Conservation (phyloP, 2,329 filamentous ascomycete genomes). For the Aspergillus neotritici region DNA sequence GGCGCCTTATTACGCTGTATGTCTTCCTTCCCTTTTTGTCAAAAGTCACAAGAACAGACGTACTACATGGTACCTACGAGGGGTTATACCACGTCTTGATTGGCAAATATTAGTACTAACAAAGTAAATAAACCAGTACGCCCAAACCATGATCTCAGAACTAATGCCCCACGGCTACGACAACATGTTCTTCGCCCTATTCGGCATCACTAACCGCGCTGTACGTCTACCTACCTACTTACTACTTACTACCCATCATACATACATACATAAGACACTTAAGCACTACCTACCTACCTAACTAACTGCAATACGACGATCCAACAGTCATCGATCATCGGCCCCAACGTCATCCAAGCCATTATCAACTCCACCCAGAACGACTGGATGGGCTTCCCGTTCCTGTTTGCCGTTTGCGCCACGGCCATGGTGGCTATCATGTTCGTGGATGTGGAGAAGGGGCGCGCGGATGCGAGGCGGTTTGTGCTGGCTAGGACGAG, state of each 20-base stretch:
- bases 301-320: too few relatives aligned
- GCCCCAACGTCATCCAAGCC: slow-evolving; percentile 40
- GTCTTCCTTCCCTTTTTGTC: not conserved
- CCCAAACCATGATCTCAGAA: slow-evolving; percentile 43
- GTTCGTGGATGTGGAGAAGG: slow-evolving; percentile 40
- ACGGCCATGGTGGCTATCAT: slow-evolving; percentile 36
- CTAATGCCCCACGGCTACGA: slow-evolving; percentile 40
- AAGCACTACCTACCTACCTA: too few relatives aligned
- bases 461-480: slow-evolving; percentile 33
- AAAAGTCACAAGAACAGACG: too few relatives aligned
- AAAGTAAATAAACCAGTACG: slow-evolving; percentile 25
- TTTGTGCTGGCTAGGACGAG: slow-evolving; percentile 34
- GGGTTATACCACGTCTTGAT: too few relatives aligned
- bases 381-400: slow-evolving; percentile 43
- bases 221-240: slow-evolving; percentile 30
- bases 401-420: slow-evolving; percentile 36
- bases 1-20: slow-evolving; percentile 39
- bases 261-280: not conserved
- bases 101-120: too few relatives aligned
- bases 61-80: too few relatives aligned
- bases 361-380: slow-evolving; percentile 40
- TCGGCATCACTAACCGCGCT: slow-evolving; percentile 41
- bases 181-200: slow-evolving; percentile 43
- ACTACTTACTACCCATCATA: too few relatives aligned
- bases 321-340: slow-evolving; percentile 39